Base-by-base conservation (phyloP, 2,329 filamentous ascomycete genomes). In the Nemania abortiva region DNA sequence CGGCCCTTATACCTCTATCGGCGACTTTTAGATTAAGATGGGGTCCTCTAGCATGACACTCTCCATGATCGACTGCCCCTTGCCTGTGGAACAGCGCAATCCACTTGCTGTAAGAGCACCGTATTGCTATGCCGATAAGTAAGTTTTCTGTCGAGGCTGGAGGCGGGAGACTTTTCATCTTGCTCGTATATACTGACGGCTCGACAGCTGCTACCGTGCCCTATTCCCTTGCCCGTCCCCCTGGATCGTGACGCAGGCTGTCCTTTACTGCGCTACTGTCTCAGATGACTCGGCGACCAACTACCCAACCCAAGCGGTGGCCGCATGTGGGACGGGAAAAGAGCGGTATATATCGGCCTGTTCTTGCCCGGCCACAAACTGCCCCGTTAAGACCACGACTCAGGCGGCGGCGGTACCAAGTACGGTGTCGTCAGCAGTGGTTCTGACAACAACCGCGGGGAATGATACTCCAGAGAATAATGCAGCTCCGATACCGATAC, bases 361-460 rank as follows among this genome's bases (percentile, higher is more conserved):
- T 45, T 66, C 64, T 62, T 66, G 64, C 31, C 64, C 57, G 9
- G 64, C 64, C 10, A 56, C 57, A 7, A 62, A 66, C 45, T 66
- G 64, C n/a, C 52, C 31, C 6, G 29, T 62, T 50, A 58, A 31
- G 15, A 27, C 27, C 4, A 34, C 22, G 11, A 22, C 34, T 6
- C 22, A 24, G 18, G 29, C 13, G 15, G 61, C 56, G 6, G 37
- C 63, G 24, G n/a, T 5, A 15, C 18, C 34, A 24, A 18, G 20
- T 11, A n/a, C 52, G 13, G 29, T 27, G 15, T 47, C 42, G 7
- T 20, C 42, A n/a, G 42, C 42, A n/a, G n/a, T n/a, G 15, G 11
- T n/a, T 18, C 49, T 42, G 22, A 52, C 49, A 39, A 62, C 24
- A 29, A 15, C 11, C 2, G 50, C 10, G 31, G 39, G 31, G 9